A percentile compares a stretch with the other conserved stretches of the same genome.
phyloP scores from a whole-genome alignment of 1,284 basidiomycete species.

The Butyriboletus regius region DNA sequence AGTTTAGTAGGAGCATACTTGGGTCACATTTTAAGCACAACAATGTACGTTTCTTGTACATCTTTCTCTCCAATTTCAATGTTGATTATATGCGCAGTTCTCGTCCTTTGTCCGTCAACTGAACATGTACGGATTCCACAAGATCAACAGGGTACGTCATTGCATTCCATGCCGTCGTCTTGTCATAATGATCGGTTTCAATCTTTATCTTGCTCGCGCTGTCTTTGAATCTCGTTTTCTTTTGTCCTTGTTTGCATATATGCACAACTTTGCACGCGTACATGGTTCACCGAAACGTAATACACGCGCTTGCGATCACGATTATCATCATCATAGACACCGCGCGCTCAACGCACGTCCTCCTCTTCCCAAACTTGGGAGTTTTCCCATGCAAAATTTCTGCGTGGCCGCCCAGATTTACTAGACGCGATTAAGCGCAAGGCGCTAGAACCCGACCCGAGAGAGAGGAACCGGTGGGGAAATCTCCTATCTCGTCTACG shows the following conservation, averaged over 20 bases:
- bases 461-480: slow-evolving; percentile 27
- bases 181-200: slow-evolving; percentile 9
- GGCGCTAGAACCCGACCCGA: slow-evolving; percentile 67
- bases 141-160: slow-evolving; percentile 64
- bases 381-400: slow-evolving; percentile 81
- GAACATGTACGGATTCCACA: slow-evolving; percentile 86
- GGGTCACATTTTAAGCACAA: slow-evolving; percentile 79
- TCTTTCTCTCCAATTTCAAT: slow-evolving; percentile 1
- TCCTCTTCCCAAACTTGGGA: slow-evolving; percentile 80
- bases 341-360: slow-evolving; percentile 72
- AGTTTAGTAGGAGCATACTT: slow-evolving; percentile 72
- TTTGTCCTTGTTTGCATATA: not conserved
- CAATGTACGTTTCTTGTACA: slow-evolving; percentile 47
- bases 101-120: slow-evolving; percentile 83
- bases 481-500: not conserved
- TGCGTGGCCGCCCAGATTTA: slow-evolving; percentile 71
- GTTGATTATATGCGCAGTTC: slow-evolving; percentile 47
- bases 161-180: slow-evolving; percentile 1
- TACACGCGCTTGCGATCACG: not conserved
- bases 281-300: not conserved
- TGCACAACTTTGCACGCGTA: slow-evolving; percentile 2
- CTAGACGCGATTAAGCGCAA: slow-evolving; percentile 82
- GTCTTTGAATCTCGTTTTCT: slow-evolving; percentile 17
- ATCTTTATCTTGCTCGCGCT: slow-evolving; percentile 6
- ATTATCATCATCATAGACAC: slow-evolving; percentile 48